Base-by-base conservation (phyloP, 164 flowering plant species). In the Houttuynia cordata region DNA sequence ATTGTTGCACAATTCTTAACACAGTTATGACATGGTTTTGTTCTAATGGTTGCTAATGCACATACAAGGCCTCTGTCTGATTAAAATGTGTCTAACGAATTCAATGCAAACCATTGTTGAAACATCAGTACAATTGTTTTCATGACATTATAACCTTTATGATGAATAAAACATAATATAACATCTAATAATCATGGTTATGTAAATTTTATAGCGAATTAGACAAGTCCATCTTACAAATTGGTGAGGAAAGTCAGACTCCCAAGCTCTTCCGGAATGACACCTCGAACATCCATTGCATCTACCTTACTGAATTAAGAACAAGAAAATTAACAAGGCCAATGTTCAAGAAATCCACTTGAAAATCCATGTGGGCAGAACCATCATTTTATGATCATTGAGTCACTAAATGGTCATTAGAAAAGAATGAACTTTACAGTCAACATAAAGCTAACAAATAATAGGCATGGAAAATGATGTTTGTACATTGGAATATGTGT, bases 281-380 rank as follows among this genome's bases (percentile, higher is more conserved):
- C 56, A 22, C 56, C 56, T 53, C 25, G 24, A 18, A 42, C 59
- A 13, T 37, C 42, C 41, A 57, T 21, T 30, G 59, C 59, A 30
- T 57, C 30, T 10, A 57, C 59, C 42, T 37, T 57, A 15, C 59
- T 57, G 41, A 17, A 56, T 1, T 24, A 56, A 56, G 19, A 23
- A 23, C 13, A 24, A 56, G 19, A 56, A 24, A 20, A 17, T 20
- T 8, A 55, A 24, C n/a, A 55, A 1, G 20, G 19, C 10, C 55
- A 8, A 7, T n/a, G 55, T n/a, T 52, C 37, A 30, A 52, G 55
- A 8, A 52, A 52, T n/a, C 18, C 23, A 52, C 37, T 30, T 30
- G 37, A 30, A 30, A 30, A 30, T 30, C 37, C 37, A 30, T 30
- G 4, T n/a, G n/a, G n/a, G n/a, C n/a, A n/a, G n/a, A n/a, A n/a